Evolutionary conservation across 306 rosid genomes (phyloP).

Genomic region (Argentina anserina): DNA sequence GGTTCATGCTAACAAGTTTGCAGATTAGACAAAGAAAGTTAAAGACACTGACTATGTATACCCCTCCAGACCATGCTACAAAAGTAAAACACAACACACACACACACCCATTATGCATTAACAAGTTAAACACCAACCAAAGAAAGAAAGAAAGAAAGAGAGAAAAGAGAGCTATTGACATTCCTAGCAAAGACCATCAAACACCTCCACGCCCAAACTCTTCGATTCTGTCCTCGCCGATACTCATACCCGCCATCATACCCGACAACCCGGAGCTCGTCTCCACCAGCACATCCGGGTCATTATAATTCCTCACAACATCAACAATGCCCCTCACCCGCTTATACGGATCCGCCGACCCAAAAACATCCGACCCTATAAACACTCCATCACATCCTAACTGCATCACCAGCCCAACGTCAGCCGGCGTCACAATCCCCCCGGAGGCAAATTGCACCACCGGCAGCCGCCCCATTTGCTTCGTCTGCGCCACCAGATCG

Average conservation of each 20-base stretch:
- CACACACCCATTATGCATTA: background rate
- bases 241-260: constrained; percentile 34
- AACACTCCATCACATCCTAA: constrained; percentile 79
- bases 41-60: constrained; percentile 1
- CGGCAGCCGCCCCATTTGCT: constrained; percentile 62
- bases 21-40: background rate
- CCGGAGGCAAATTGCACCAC: constrained; percentile 66
- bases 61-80: background rate
- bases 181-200: constrained; percentile 11
- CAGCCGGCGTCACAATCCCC: constrained; percentile 83
- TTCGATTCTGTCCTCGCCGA: constrained; percentile 48
- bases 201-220: constrained; percentile 21
- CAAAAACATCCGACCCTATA: constrained; percentile 52
- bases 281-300: constrained; percentile 54
- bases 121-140: background rate
- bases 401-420: constrained; percentile 83
- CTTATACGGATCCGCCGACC: constrained; percentile 43
- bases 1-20: constrained; percentile 11
- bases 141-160: background rate
- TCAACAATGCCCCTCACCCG: constrained; percentile 53
- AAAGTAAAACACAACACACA: background rate
- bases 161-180: background rate
- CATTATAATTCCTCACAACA: constrained; percentile 59
- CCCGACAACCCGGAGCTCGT: constrained; percentile 44
- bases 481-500: constrained; percentile 63